A percentile compares a stretch with the other conserved stretches of the same genome.
Evolutionary conservation across 2,329 filamentous ascomycete genomes (phyloP).

Genomic region (Scedosporium aurantiacum): DNA sequence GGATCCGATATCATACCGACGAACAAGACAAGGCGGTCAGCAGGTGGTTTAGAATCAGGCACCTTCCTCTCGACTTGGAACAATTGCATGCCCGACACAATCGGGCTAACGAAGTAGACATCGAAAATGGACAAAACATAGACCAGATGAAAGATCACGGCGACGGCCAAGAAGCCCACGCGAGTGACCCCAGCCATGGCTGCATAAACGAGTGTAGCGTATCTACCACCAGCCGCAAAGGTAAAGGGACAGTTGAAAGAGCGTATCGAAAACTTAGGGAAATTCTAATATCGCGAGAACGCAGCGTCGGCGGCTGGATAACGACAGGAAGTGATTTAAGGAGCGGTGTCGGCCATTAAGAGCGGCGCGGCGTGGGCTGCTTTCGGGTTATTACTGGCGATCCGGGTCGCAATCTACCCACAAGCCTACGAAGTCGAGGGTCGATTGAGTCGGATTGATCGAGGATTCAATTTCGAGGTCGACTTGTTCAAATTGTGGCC

Average conservation of each 20-base stretch:
- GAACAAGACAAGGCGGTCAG: slow-evolving; percentile 82
- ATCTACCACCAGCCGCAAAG: background rate
- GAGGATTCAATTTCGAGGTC: too few relatives aligned
- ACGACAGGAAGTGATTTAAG: too few relatives aligned
- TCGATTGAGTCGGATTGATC: too few relatives aligned
- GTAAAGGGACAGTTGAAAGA: background rate
- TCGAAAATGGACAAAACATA: slow-evolving; percentile 97
- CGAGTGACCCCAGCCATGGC: slow-evolving; percentile 37
- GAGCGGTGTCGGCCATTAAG: too few relatives aligned
- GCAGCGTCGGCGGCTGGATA: too few relatives aligned
- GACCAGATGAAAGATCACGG: slow-evolving; percentile 82
- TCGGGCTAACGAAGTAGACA: slow-evolving; percentile 96
- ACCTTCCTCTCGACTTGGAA: slow-evolving; percentile 55
- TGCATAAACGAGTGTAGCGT: background rate
- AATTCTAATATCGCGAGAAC: too few relatives aligned
- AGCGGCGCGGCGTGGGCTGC: too few relatives aligned
- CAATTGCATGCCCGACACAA: slow-evolving; percentile 88
- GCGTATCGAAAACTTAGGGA: background rate
- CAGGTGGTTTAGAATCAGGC: slow-evolving; percentile 54
- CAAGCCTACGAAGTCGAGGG: too few relatives aligned
- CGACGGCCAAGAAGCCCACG: slow-evolving; percentile 75
- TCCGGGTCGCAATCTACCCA: too few relatives aligned
- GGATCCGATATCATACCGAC: slow-evolving; percentile 55
- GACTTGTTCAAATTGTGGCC: too few relatives aligned
- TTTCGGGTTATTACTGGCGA: too few relatives aligned